A percentile compares a stretch with the other conserved stretches of the same genome.
Conservation (phyloP, 1,284 basidiomycete genomes). For the Moniliophthora roreri region DNA sequence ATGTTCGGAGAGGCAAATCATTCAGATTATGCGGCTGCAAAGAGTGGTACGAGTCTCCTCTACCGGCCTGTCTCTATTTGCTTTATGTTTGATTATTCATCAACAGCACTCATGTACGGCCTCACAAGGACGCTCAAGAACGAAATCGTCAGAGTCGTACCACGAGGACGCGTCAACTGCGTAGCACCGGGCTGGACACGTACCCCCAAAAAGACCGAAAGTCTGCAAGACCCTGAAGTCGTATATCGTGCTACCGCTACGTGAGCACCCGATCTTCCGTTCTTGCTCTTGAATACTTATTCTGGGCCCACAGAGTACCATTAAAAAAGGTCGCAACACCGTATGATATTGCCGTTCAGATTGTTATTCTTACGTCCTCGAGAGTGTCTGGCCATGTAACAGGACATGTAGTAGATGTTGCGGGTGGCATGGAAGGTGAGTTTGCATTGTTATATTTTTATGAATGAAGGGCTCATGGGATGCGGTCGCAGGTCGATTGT, state of each 20-base stretch:
- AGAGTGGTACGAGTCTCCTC: conserved; percentile 44
- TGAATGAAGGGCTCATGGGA: neutral
- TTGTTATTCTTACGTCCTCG: conserved; percentile 60
- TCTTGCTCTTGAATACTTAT: neutral
- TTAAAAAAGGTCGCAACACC: conserved; percentile 68
- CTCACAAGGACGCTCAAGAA: conserved; percentile 70
- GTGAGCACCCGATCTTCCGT: conserved; percentile 26
- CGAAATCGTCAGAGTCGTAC: conserved; percentile 76
- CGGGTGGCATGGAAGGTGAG: conserved; percentile 76
- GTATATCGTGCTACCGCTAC: conserved; percentile 50
- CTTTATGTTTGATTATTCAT: neutral
- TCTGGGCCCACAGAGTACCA: conserved; percentile 50
- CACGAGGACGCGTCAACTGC: conserved; percentile 64
- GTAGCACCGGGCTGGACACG: conserved; percentile 71
- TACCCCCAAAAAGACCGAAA: conserved; percentile 49
- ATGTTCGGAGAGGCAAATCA: conserved; percentile 72
- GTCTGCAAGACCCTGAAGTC: conserved; percentile 40
- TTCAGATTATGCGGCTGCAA: conserved; percentile 59
- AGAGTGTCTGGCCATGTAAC: conserved; percentile 69
- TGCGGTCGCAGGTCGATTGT: neutral
- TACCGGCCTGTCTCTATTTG: neutral
- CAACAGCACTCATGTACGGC: conserved; percentile 72
- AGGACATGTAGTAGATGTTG: conserved; percentile 69
- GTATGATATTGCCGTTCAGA: conserved; percentile 64
- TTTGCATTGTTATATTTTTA: neutral